These are phyloP conservation scores for Anastatica hierochuntica DNA, from an alignment of 345 rosid species.

Conservation along the genomic window DNA sequence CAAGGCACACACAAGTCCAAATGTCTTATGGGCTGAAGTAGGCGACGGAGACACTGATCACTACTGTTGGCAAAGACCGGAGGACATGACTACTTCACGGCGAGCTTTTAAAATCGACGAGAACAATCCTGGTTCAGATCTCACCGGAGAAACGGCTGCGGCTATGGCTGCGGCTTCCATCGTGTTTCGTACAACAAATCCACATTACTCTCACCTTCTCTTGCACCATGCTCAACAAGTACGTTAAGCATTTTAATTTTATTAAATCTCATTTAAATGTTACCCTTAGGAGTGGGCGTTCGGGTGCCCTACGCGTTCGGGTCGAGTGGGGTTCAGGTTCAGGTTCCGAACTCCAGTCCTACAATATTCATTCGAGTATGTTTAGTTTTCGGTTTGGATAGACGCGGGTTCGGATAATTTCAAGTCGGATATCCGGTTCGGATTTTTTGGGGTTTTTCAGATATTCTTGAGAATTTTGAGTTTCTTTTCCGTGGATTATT, in stretches of 20 bases:
- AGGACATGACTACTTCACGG: conserved; percentile 95
- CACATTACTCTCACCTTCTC: conserved; percentile 79
- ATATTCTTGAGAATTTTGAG: too few species aligned
- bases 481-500: too few species aligned
- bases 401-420: too few species aligned
- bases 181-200: conserved; percentile 60
- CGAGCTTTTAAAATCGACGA: conserved; percentile 76
- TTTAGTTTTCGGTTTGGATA: too few species aligned
- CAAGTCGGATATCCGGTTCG: too few species aligned
- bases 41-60: conserved; percentile 96
- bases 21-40: conserved; percentile 85
- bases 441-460: too few species aligned
- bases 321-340: too few species aligned
- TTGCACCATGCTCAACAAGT: conserved; percentile 88
- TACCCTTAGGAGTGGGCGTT: too few species aligned
- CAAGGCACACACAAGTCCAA: conserved; percentile 79
- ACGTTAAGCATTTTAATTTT: not conserved
- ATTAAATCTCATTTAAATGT: too few species aligned
- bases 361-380: too few species aligned
- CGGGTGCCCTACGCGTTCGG: too few species aligned
- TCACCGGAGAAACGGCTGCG: conserved; percentile 86
- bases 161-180: conserved; percentile 95
- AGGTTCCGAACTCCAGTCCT: too few species aligned
- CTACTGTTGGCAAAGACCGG: conserved; percentile 97
- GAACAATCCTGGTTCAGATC: conserved; percentile 86